A percentile compares a stretch with the other conserved stretches of the same genome.
Evolutionary conservation across 2,329 filamentous ascomycete genomes (phyloP).

Genomic region (Curvularia lunata): DNA sequence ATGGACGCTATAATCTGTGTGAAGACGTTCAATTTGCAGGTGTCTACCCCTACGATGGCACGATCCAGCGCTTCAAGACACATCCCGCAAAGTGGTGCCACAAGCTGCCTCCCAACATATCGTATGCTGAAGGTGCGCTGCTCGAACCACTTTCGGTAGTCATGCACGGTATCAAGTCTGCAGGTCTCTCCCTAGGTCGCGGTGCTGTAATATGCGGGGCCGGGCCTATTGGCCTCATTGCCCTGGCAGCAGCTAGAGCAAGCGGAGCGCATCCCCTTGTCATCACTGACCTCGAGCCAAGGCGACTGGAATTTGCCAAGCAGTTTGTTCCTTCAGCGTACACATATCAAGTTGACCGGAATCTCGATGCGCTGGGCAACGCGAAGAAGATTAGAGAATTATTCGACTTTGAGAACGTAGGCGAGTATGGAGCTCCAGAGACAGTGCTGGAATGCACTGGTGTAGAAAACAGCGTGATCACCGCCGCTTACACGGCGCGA

Average conservation of each 20-base stretch:
- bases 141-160: conserved; percentile 70
- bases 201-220: conserved; percentile 63
- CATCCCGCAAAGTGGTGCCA: conserved; percentile 64
- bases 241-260: conserved; percentile 65
- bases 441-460: conserved; percentile 71
- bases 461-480: conserved; percentile 67
- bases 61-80: conserved; percentile 66
- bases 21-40: conserved; percentile 67
- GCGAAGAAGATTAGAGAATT: conserved; percentile 60
- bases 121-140: conserved; percentile 65
- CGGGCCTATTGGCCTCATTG: conserved; percentile 69
- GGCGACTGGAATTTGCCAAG: conserved; percentile 64
- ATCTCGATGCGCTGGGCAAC: conserved; percentile 57
- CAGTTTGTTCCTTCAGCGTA: conserved; percentile 61
- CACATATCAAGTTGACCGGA: conserved; percentile 61
- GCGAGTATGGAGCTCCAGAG: conserved; percentile 64
- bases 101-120: conserved; percentile 61
- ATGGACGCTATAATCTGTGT: conserved; percentile 69
- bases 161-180: conserved; percentile 64
- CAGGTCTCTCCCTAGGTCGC: conserved; percentile 61
- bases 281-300: conserved; percentile 66
- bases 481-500: conserved; percentile 63
- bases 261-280: conserved; percentile 69
- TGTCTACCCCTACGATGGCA: conserved; percentile 66
- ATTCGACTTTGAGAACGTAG: conserved; percentile 53